Percentiles rank a stretch among this genome's conserved stretches.
Conservation (phyloP, 805 yeast species). For the Ogataea paraovalis region DNA sequence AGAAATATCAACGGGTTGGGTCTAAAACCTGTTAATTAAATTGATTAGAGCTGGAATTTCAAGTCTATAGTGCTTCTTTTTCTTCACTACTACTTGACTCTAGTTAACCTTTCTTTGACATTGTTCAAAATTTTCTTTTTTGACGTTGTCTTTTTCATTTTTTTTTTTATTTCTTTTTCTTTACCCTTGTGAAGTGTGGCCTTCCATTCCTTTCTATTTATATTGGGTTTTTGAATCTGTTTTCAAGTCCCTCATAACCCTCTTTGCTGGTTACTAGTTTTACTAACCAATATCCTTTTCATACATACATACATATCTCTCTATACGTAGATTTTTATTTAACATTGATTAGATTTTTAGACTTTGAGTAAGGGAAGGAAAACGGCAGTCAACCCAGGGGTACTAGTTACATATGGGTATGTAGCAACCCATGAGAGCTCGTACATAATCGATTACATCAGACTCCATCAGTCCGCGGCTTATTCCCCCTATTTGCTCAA, state of each 20-base stretch:
- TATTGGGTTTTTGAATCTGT: background rate
- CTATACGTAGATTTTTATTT: background rate
- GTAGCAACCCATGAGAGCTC: no score
- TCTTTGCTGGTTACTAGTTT: background rate
- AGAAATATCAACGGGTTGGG: slow-evolving; percentile 69
- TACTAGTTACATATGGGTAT: no score
- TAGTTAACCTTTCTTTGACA: no score
- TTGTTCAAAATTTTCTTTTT: no score
- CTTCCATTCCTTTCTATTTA: background rate
- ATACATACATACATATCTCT: background rate
- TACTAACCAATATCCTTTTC: no score
- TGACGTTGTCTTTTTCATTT: no score
- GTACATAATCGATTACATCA: background rate
- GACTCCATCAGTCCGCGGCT: background rate
- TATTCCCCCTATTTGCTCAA: no score
- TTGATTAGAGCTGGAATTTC: background rate
- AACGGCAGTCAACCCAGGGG: no score
- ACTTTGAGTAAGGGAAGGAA: no score
- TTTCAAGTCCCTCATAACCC: background rate
- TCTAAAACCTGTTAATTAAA: slow-evolving; percentile 19
- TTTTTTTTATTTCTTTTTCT: background rate
- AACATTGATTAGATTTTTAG: no score
- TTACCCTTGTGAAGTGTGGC: background rate
- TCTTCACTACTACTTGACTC: no score
- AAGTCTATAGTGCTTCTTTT: background rate